Conservation (phyloP, 148 eudicot genomes). For the Bassia scoparia region DNA sequence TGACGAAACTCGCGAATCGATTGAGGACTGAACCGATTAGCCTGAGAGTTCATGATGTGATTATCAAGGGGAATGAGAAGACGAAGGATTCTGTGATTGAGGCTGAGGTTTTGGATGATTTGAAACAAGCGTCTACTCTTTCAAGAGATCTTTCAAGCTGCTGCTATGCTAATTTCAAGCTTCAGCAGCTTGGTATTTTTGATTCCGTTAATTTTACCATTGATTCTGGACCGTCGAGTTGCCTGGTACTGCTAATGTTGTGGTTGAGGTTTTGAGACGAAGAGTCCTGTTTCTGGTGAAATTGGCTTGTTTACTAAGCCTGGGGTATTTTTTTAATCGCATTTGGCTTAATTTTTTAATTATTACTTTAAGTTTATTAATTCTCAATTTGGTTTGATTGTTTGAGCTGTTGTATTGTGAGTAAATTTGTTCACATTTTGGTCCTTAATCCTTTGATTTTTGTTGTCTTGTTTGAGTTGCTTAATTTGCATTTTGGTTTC, state of each 20-base stretch:
- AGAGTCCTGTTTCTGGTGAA: constrained; percentile 55
- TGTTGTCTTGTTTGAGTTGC: background rate
- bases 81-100: constrained; percentile 66
- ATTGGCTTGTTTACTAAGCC: constrained; percentile 68
- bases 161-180: constrained; percentile 45
- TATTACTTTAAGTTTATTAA: no score
- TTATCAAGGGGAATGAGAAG: constrained; percentile 70
- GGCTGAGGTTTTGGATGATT: constrained; percentile 42
- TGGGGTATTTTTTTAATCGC: constrained; percentile 56
- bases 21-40: constrained; percentile 45
- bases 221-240: constrained; percentile 79
- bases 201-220: constrained; percentile 64
- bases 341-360: no score
- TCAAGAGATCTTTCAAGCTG: constrained; percentile 69
- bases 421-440: no score
- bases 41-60: constrained; percentile 65
- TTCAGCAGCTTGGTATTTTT: constrained; percentile 51
- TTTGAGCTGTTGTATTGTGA: no score
- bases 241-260: constrained; percentile 65
- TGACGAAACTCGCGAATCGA: constrained; percentile 44
- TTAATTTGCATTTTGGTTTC: background rate
- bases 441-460: background rate
- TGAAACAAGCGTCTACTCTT: constrained; percentile 47
- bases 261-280: constrained; percentile 63
- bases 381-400: no score